These are phyloP conservation scores for Astragalus membranaceus DNA, from an alignment of 306 rosid species.

Conservation along the genomic window DNA sequence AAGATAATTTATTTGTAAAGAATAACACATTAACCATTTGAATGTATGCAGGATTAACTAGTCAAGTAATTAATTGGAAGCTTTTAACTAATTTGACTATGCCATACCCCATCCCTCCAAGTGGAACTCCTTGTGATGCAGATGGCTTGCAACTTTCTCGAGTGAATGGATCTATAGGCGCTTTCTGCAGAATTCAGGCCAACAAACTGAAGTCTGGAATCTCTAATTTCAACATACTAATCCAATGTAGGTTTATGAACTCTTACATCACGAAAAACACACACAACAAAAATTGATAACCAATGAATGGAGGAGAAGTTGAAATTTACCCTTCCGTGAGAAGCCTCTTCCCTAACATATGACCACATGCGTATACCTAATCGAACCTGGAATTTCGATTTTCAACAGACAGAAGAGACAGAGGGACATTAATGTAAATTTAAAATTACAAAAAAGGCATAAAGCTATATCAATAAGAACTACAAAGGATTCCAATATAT, in stretches of 20 bases:
- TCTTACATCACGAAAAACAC: neutral
- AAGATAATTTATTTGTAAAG: neutral
- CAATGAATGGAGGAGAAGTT: neutral
- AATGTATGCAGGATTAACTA: conserved; percentile 12
- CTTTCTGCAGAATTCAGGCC: conserved; percentile 64
- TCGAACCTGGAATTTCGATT: conserved; percentile 55
- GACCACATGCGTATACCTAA: conserved; percentile 96
- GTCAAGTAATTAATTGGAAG: conserved; percentile 8
- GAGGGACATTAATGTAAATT: neutral
- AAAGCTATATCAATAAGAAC: neutral
- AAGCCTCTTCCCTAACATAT: conserved; percentile 96
- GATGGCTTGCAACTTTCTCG: conserved; percentile 96
- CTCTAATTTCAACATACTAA: conserved; percentile 20
- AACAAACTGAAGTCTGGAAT: conserved; percentile 18
- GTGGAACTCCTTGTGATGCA: conserved; percentile 98
- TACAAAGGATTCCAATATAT: neutral
- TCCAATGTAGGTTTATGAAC: neutral
- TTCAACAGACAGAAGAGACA: neutral
- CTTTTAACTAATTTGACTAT: conserved; percentile 3
- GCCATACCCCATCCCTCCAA: conserved; percentile 98
- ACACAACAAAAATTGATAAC: neutral
- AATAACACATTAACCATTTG: neutral
- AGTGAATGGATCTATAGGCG: conserved; percentile 97
- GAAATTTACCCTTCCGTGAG: conserved; percentile 93
- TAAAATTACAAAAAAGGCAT: neutral